These are phyloP conservation scores for Trichosanthes cucumerina DNA, from an alignment of 306 rosid genomes.

Conservation along the genomic window DNA sequence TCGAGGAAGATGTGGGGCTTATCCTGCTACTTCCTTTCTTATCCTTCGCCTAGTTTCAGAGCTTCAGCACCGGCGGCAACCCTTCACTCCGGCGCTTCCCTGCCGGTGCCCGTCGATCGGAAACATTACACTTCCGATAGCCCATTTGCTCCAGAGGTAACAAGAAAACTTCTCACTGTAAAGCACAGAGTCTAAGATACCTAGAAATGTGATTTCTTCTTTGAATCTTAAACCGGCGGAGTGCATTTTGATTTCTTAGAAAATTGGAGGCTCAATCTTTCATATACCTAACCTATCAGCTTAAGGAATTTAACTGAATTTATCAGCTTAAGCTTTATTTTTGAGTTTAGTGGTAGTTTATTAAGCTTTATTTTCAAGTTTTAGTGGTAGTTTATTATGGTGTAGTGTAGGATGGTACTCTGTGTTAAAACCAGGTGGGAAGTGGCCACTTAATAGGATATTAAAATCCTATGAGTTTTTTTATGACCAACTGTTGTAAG, in stretches of 20 bases:
- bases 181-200: not conserved
- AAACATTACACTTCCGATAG: constrained; percentile 15
- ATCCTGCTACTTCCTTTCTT: constrained; percentile 32
- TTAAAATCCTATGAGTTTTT: too few species aligned
- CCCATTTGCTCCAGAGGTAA: constrained; percentile 71
- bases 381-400: not conserved
- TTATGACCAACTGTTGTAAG: not conserved
- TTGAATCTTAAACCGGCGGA: not conserved
- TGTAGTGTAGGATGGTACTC: not conserved
- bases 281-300: not conserved
- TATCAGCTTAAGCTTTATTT: not conserved
- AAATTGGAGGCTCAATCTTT: not conserved
- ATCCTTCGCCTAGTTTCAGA: constrained; percentile 29
- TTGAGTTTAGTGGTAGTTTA: not conserved
- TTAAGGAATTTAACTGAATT: not conserved
- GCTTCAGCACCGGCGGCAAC: constrained; percentile 24
- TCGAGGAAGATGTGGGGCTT: constrained; percentile 28
- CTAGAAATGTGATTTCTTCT: not conserved
- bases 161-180: not conserved
- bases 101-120: constrained; percentile 19
- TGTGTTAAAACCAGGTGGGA: not conserved
- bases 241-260: not conserved
- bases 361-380: not conserved
- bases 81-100: constrained; percentile 20
- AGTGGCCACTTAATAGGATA: not conserved